Evolutionary conservation across 345 rosid genomes (phyloP), one percentile per base, ranked within the genome.

Genomic region (Bretschneidera sinensis): DNA sequence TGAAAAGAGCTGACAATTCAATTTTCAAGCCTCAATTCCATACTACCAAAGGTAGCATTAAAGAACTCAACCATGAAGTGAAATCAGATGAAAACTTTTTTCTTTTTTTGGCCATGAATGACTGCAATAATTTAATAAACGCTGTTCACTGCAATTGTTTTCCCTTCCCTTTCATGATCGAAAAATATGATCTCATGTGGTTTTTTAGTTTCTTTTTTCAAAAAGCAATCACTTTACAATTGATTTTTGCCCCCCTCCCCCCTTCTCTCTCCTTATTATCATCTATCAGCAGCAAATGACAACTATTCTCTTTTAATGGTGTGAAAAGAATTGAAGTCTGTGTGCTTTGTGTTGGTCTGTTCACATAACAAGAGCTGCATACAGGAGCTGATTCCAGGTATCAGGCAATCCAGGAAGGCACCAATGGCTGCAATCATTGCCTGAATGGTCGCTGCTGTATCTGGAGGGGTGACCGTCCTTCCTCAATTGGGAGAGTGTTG

Each of bases 331-430:
- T 6, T 63, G 22, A 34, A 21, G 16, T 47, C 24, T 9, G 21
- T 53, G 61, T 24, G 57, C 20, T 52, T 48, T 8, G 19, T 59
- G 43, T 9, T 21, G 45, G 34, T 16, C 55, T n/a, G 11, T 58
- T 87, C 79, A 85, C 80, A 69, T 74, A 11, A 71, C 52, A 6
- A 89, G 83, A 71, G 94, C 89, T 71, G 89, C 96, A 69, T 87
- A 87, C 18, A 92, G 75, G 62, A 92, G 98, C 62, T 92, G 96
- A 74, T 89, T 92, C 98, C 98, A 92, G 21, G 86, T 85, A 76
- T 92, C 98, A 0, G 98, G 98, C 75, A 92, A 65, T 39, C 98
- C 95, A 21, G 98, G 97, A 57, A 92, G 92, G 76, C 97, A 87
- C 95, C 98, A 92, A 35, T 92, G 98, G 72, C 98, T 92, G 73